Evolutionary conservation across 139 green algal species (phyloP), one percentile per base, ranked within the genome.

Genomic region (Micractinium sp.): DNA sequence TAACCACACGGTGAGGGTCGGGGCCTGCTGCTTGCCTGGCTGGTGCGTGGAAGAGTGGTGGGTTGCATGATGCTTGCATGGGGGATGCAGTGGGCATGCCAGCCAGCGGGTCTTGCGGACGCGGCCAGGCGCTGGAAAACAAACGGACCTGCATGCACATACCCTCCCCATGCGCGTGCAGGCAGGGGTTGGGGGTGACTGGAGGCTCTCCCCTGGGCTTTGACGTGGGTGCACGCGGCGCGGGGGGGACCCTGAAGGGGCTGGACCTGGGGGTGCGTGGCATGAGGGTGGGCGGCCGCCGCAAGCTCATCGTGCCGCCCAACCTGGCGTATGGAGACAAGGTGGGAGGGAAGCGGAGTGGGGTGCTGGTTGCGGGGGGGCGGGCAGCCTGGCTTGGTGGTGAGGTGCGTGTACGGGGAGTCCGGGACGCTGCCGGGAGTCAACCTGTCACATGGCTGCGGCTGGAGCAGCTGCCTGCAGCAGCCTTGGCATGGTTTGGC

Each of bases 181-280:
- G 94, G 81, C 91, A 96, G 86, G 97, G 97, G 31, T 90, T 96
- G 85, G 97, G 97, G 23, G 97, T 99, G 39, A 96, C 95, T 2
- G 92, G 92, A 31, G 97, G 97, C 63, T 93, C 83, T 2, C 97
- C 97, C 3, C 88, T 98, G 13, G 97, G 97, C 4, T 99, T 99
- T 93, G 95, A 99, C 81, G 92, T 99, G 2, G 97, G 97, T 0
- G 90, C 90, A 27, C 80, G 85, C 16, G 81, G 89, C 27, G 74
- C 74, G 14, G 74, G 74, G 71, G 95, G 95, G 56, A 95, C 94
- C 14, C 92, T 98, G 7, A 85, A 87, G 13, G 96, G 96, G 16
- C 90, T 98, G 20, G 96, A 98, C 85, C 82, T 98, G 76, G 96
- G 96, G 0, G 93, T 98, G 77, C 88, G 95, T 0, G 97, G 97